Base-by-base conservation (phyloP, 2,329 filamentous ascomycete genomes). In the Ophiostoma sp. region DNA sequence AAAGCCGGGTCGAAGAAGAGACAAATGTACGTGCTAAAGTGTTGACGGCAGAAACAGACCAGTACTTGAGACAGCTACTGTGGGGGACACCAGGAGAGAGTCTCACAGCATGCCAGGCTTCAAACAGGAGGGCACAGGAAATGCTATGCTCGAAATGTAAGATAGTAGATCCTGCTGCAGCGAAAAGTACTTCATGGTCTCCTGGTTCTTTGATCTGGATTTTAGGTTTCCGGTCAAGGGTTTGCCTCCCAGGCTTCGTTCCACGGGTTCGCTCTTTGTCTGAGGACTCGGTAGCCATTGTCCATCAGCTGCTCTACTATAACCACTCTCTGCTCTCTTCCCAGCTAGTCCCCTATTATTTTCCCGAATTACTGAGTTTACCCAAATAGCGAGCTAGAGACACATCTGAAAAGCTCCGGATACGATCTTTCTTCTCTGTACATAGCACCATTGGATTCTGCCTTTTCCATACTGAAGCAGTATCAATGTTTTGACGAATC, bases 61-160 rank as follows among this genome's bases (percentile, higher is more conserved):
- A 27, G n/a, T 23, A 13, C 27, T 57, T 57, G 52, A 57, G 52
- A 57, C 52, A 27, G 52, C 52, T 57, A 57, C 52, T 57, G 52
- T 57, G 31, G 52, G 44, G 44, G 52, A 11, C n/a, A 8, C 52
- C 8, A 13, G 52, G 8, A 27, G 52, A 8, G 4, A 17, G 44
- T 48, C 44, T 48, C 44, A 48, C 17, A 48, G 52, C 27, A 17
- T 31, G 52, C 13, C 52, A 17, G 52, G 52, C n/a, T 57, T 57
- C 52, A 57, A 57, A 57, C 17, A 57, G 52, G 52, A 57, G 52
- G 6, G 17, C 20, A n/a, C 44, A 48, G 17, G 44, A 48, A n/a
- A 5, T 48, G 20, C 11, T 11, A 48, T 48, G 44, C 20, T 48
- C 44, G 39, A 48, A 48, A 48, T 48, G 44, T 48, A 48, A 48